Base-by-base conservation (phyloP, 2,329 filamentous ascomycete species). In the Fusarium equiseti region DNA sequence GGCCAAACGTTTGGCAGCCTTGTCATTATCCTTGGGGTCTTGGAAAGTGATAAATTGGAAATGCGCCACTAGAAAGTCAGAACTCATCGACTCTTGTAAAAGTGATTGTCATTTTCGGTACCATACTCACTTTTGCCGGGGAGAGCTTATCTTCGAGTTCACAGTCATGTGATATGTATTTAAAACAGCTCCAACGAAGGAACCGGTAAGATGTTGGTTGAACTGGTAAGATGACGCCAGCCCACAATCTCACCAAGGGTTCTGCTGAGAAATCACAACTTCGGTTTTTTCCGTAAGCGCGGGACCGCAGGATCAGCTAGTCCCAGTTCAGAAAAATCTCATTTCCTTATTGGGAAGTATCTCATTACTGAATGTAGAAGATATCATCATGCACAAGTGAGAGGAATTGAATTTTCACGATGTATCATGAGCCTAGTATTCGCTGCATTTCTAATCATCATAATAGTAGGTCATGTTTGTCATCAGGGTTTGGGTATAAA, bases 31-130 rank as follows among this genome's bases (percentile, higher is more conserved):
- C 43, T 54, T 13, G 56, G 69, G 4, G 20, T 22, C 2, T 22
- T 49, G 48, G 3, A 68, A 18, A 11, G 71, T 38, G 2, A 76
- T 63, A 35, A 76, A 76, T 13, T 65, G 71, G 16, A 76, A 75
- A 0, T 45, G 40, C 2, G 40, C n/a, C 46, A 46, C 73, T 76
- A 10, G 1, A 2, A 20, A 16, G 5, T 67, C 3, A 68, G 44
- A 32, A 32, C 12, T 13, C 29, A 31, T 31, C 29, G 13, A 13
- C 3, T 31, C 29, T 31, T 7, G 29, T 31, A 31, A 31, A 31
- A 7, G 12, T 31, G 5, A 16, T 4, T 5, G 6, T 16, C 12
- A 4, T n/a, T 15, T 46, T 22, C 9, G 6, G 3, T 3, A 9
- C 4, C 5, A 2, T 2, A n/a, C 61, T 4, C n/a, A 66, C 63